Conservation (phyloP, 129 eudicot species). For the Arctium minus region DNA sequence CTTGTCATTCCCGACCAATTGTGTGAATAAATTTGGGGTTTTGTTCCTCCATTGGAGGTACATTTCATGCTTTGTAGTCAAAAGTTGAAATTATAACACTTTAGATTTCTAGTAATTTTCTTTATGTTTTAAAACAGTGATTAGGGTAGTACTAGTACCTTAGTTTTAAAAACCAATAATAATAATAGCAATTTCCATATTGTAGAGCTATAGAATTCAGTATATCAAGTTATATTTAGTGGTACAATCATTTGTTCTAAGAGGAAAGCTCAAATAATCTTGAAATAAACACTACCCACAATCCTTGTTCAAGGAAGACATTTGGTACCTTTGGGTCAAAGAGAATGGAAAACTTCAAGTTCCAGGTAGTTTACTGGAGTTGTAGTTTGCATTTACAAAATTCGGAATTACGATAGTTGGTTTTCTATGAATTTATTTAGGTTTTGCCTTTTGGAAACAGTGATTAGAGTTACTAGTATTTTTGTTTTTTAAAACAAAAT, state of each 20-base stretch:
- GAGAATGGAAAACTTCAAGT: neutral
- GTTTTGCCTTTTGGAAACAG: neutral
- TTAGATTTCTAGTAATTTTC: neutral
- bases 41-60: constrained; percentile 1
- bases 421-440: too few species aligned
- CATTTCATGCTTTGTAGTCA: constrained; percentile 1
- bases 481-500: too few species aligned
- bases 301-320: neutral
- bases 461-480: neutral
- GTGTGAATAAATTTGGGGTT: constrained; percentile 1
- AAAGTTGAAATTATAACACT: neutral
- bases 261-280: neutral
- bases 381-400: neutral
- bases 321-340: neutral
- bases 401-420: too few species aligned
- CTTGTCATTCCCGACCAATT: neutral
- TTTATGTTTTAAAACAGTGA: neutral
- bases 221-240: neutral
- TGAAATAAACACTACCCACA: neutral
- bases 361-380: neutral
- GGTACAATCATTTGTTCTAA: neutral
- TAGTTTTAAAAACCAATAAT: neutral
- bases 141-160: neutral
- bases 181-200: neutral
- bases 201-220: neutral